A percentile compares a stretch with the other conserved stretches of the same genome.
phyloP scores from a whole-genome alignment of 768 basidiomycete species.

The Hypholoma sublateritium region DNA sequence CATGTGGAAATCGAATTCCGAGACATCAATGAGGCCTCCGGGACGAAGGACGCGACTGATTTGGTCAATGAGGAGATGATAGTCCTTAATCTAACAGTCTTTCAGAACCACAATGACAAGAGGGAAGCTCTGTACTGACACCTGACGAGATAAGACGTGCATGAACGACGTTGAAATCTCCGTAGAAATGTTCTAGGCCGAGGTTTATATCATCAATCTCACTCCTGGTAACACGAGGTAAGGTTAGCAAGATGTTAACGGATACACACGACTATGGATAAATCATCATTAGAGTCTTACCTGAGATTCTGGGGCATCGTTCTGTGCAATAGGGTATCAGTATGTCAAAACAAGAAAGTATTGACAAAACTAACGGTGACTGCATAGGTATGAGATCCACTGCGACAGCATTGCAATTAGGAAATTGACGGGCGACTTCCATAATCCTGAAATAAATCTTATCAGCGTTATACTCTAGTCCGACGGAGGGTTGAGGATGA shows the following conservation, averaged over 20 bases:
- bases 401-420: constrained; percentile 64
- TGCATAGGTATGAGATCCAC: constrained; percentile 85
- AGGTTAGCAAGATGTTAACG: constrained; percentile 1
- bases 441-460: constrained; percentile 56
- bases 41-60: constrained; percentile 67
- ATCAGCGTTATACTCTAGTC: constrained; percentile 12
- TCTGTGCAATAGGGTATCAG: constrained; percentile 32
- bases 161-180: constrained; percentile 76
- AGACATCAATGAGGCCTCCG: constrained; percentile 62
- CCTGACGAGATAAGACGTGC: constrained; percentile 71
- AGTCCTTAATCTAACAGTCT: constrained; percentile 62
- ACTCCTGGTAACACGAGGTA: constrained; percentile 44
- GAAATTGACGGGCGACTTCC: constrained; percentile 72
- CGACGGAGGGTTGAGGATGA: too few species aligned
- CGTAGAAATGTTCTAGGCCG: constrained; percentile 79
- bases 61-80: constrained; percentile 60
- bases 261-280: constrained; percentile 5
- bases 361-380: constrained; percentile 46
- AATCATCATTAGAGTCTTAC: too few species aligned
- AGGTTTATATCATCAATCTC: constrained; percentile 87
- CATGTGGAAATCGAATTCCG: constrained; percentile 70
- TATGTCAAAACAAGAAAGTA: constrained; percentile 3
- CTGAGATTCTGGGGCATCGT: constrained; percentile 71
- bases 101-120: constrained; percentile 12
- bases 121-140: constrained; percentile 42